Base-by-base conservation (phyloP, 768 basidiomycete genomes). In the Amyloporia xantha region DNA sequence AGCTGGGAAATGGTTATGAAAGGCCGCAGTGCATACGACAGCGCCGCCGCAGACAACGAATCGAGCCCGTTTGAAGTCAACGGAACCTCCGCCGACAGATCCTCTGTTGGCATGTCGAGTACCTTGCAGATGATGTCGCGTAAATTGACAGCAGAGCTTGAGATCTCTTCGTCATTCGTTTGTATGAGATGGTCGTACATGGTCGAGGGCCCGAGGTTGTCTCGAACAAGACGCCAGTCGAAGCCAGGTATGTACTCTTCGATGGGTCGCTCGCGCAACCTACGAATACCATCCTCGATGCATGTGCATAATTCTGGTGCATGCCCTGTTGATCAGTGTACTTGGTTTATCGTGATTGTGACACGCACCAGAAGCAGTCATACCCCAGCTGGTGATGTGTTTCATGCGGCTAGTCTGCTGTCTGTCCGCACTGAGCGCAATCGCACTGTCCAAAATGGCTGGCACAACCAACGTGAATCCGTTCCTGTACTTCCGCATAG, bases 1-100 rank as follows among this genome's bases (percentile, higher is more conserved):
- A 71, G 56, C 48, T 71, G 70, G 2, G 68, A 61, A 27, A 68
- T 53, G 23, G 58, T 43, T 15, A 68, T 53, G 24, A 57, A 56
- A 0, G 64, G 56, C 5, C 61, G 60, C 33, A 73, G 62, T 2
- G 62, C 60, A 44, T 60, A 62, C 3, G 71, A 67, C 10, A 72
- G 53, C 15, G 62, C 60, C 5, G 66, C 66, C 12, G 72, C 71
- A 9, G 66, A 61, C 5, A 73, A 62, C 1, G 72, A 73, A 52
- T 73, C 72, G n/a, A 72, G 58, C 7, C 73, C 73, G 35, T 73
- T 73, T 2, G 66, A 59, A 1, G 69, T 71, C 40, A 74, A 59
- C 2, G 73, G 71, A 5, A 70, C 63, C 11, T 71, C 64, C 1
- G 54, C 43, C 5, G 62, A 61, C 40, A 74, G 66, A 27, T 72